Evolutionary conservation across 352 stramenopile species (phyloP), one percentile per base, ranked within the genome.

Genomic region (Globisporangium lucens): DNA sequence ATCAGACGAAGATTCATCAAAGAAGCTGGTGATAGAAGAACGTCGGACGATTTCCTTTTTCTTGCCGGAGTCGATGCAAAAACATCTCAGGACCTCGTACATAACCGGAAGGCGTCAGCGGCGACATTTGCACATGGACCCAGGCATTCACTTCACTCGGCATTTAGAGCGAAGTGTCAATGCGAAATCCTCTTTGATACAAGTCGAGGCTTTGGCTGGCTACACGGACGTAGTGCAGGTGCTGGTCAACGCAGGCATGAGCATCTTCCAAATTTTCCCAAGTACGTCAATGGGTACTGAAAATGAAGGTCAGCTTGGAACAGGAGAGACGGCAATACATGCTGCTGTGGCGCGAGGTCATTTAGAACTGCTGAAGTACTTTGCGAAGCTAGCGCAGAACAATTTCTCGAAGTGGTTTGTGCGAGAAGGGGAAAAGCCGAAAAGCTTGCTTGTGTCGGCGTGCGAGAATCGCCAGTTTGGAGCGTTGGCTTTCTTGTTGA

Each of bases 131-230:
- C 30, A 41, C 30, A n/a, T 12, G 17, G 38, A 70, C 17, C 47
- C 58, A 4, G 38, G n/a, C 3, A 71, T 72, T 51, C 72, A 84
- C 57, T 78, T 84, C 29, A 56, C 83, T 22, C 67, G 75, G 29
- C 66, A 85, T 47, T 68, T 89, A 13, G 76, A 85, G 61, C 64
- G 56, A 22, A 85, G 75, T 36, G 71, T 87, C 38, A 90, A 89
- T 33, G 56, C 71, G 0, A 65, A 61, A 15, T 62, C 79, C 6
- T 74, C 77, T 4, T 41, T 90, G 20, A 60, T 87, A n/a, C 77
- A 85, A 49, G 61, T 85, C 22, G 69, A 63, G 27, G 74, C 77
- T 53, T 68, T 68, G 0, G 65, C 87, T 8, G 82, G 82, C 4
- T 63, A 85, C 51, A 63, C 66, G 9, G 68, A 51, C 12, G 30